Percentiles rank a stretch among this genome's conserved stretches.
These are phyloP conservation scores for Hymenoscyphus infarciens DNA, from an alignment of 2,329 filamentous ascomycete genomes.

Conservation along the genomic window DNA sequence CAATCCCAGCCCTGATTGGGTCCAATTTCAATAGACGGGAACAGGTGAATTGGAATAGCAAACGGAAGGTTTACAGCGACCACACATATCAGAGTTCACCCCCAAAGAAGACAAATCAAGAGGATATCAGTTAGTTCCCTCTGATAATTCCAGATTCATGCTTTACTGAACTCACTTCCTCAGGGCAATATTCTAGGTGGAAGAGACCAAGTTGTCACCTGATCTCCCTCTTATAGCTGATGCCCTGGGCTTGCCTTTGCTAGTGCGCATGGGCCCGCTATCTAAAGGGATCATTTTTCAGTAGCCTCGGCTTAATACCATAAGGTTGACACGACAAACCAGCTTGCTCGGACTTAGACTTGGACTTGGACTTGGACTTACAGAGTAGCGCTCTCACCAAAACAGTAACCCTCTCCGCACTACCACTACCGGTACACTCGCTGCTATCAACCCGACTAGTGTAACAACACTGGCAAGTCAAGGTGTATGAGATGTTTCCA, in stretches of 20 bases:
- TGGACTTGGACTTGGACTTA: no score
- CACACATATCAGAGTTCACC: not conserved
- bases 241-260: not conserved
- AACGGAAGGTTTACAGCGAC: not conserved
- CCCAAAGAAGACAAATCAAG: not conserved
- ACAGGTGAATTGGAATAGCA: not conserved
- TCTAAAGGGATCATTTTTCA: not conserved
- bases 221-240: not conserved
- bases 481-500: constrained; percentile 23
- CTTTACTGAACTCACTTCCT: not conserved
- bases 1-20: not conserved
- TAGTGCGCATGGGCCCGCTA: not conserved
- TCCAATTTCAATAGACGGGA: not conserved
- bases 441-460: not conserved
- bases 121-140: not conserved
- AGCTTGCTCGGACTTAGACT: no score
- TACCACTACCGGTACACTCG: no score
- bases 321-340: no score
- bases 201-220: not conserved
- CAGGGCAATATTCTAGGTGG: not conserved
- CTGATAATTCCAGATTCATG: not conserved
- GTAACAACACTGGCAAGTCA: not conserved
- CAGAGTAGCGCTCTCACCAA: no score
- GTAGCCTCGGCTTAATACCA: not conserved
- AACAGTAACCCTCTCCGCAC: no score